Evolutionary conservation across 2,329 filamentous ascomycete species (phyloP).

Genomic region (Apiospora malaysiana): DNA sequence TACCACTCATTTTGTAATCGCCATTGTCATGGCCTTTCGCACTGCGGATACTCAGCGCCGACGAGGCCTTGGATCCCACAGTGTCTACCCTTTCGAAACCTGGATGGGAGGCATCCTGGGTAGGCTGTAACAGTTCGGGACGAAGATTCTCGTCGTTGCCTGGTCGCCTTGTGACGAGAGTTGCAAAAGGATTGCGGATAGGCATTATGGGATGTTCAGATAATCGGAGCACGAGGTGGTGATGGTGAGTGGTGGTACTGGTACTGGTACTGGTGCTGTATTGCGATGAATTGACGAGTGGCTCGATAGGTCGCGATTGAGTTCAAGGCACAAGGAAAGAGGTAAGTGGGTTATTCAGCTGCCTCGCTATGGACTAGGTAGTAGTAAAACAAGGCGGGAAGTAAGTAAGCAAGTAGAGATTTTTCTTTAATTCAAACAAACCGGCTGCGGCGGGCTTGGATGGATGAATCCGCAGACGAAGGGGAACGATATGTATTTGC

Average conservation of each 20-base stretch:
- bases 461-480: not conserved
- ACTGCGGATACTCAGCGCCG: conserved; percentile 66
- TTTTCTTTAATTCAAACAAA: conserved; percentile 6
- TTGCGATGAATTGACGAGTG: not conserved
- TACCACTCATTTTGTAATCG: conserved; percentile 84
- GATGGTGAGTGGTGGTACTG: not conserved
- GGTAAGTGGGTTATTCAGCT: not conserved
- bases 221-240: not conserved
- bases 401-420: not conserved
- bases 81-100: conserved; percentile 69
- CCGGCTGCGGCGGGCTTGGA: not conserved
- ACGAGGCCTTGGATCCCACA: conserved; percentile 66
- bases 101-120: conserved; percentile 50
- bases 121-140: conserved; percentile 39
- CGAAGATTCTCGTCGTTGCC: conserved; percentile 62
- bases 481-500: not conserved
- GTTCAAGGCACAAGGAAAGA: conserved; percentile 12
- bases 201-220: conserved; percentile 54
- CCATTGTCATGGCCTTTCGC: conserved; percentile 67
- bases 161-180: conserved; percentile 51
- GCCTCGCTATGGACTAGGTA: not conserved
- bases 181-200: conserved; percentile 74
- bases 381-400: not conserved
- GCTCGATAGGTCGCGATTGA: conserved; percentile 9
- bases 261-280: not conserved